Percentiles rank a stretch among this genome's conserved stretches.
Conservation (phyloP, 2,329 filamentous ascomycete species). For the Botryosphaeria dothidea region DNA sequence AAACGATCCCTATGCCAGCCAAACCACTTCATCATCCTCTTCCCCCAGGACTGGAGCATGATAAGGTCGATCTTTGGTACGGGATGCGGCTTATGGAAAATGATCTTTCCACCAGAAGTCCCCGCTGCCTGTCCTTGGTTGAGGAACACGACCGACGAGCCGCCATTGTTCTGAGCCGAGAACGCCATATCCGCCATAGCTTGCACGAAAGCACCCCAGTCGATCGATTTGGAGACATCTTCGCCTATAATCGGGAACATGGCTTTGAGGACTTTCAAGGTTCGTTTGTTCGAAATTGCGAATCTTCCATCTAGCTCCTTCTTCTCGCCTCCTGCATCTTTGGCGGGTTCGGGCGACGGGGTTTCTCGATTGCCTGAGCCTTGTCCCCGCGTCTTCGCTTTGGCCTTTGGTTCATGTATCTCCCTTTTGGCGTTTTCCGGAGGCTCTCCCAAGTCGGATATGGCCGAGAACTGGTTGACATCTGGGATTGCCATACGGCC, state of each 20-base stretch:
- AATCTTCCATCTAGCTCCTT: too few relatives aligned
- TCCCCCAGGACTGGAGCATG: conserved; percentile 30
- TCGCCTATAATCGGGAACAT: conserved; percentile 24
- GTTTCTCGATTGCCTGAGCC: too few relatives aligned
- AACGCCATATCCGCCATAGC: conserved; percentile 26
- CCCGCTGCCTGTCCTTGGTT: background rate
- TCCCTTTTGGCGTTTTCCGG: too few relatives aligned
- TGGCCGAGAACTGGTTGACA: too few relatives aligned
- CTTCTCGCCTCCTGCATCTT: too few relatives aligned
- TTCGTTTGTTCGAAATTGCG: conserved; percentile 6
- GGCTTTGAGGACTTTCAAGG: conserved; percentile 7
- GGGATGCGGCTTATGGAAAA: conserved; percentile 34
- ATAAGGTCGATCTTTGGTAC: conserved; percentile 28
- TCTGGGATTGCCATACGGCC: too few relatives aligned
- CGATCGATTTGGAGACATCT: conserved; percentile 18
- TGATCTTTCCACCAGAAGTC: conserved; percentile 22
- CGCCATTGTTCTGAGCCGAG: conserved; percentile 20
- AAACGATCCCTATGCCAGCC: background rate
- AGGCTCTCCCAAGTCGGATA: too few relatives aligned
- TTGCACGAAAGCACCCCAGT: conserved; percentile 24
- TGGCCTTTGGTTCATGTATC: too few relatives aligned
- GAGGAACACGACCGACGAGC: conserved; percentile 26
- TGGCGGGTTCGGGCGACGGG: too few relatives aligned
- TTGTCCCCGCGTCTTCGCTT: too few relatives aligned
- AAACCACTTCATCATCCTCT: conserved; percentile 29